These are phyloP conservation scores for Sporothrix mexicana DNA, from an alignment of 2,329 filamentous ascomycete genomes.

Conservation along the genomic window DNA sequence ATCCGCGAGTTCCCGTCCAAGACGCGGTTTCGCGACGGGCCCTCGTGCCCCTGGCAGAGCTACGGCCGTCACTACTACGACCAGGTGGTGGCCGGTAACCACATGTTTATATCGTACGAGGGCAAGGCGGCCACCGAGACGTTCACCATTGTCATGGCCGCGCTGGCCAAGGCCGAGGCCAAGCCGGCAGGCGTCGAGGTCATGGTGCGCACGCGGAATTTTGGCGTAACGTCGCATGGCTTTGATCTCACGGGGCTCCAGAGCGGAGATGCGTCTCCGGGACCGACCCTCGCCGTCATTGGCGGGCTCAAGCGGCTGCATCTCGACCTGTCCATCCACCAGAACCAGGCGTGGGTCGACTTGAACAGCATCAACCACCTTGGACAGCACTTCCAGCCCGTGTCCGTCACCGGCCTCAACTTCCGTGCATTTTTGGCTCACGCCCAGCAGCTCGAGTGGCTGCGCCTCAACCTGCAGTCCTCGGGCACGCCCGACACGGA, in stretches of 20 bases:
- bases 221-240: conserved; percentile 48
- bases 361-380: neutral
- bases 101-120: conserved; percentile 39
- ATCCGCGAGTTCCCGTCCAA: conserved; percentile 63
- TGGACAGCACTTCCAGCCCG: neutral
- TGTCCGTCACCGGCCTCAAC: conserved; percentile 29
- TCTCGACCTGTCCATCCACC: conserved; percentile 42
- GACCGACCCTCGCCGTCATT: conserved; percentile 51
- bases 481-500: neutral
- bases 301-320: conserved; percentile 54
- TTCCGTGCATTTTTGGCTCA: conserved; percentile 48
- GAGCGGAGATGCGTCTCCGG: conserved; percentile 40
- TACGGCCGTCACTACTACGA: conserved; percentile 47
- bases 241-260: conserved; percentile 54
- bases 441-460: conserved; percentile 53
- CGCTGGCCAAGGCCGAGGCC: conserved; percentile 50
- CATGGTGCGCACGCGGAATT: conserved; percentile 46
- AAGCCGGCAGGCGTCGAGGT: conserved; percentile 51
- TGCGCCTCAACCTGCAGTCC: conserved; percentile 58
- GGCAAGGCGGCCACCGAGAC: conserved; percentile 43
- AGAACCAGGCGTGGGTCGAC: neutral
- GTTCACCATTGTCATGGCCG: conserved; percentile 51
- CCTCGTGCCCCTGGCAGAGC: conserved; percentile 55
- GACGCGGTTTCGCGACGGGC: conserved; percentile 57
- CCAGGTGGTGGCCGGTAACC: conserved; percentile 44